phyloP scores from a whole-genome alignment of 768 basidiomycete genomes.

The Trametes coccinea region DNA sequence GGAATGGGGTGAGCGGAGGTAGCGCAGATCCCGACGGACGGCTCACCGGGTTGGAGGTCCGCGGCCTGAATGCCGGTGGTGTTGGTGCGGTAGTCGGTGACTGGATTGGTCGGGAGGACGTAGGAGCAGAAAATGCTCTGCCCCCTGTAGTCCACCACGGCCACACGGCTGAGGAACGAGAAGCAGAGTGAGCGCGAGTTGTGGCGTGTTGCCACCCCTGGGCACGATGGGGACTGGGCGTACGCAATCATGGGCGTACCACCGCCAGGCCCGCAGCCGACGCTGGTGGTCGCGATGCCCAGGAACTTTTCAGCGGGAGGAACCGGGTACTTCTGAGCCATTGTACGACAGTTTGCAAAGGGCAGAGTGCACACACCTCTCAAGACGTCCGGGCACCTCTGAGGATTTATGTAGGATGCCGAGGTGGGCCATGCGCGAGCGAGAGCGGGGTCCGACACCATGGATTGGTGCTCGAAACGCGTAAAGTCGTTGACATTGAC shows the following conservation, averaged over 20 bases:
- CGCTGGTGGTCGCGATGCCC: slow-evolving; percentile 53
- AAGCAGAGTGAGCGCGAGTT: slow-evolving; percentile 13
- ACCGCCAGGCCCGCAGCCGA: slow-evolving; percentile 82
- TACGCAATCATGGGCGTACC: slow-evolving; percentile 84
- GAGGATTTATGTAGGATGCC: slow-evolving; percentile 9
- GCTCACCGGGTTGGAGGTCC: slow-evolving; percentile 43
- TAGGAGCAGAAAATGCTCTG: slow-evolving; percentile 59
- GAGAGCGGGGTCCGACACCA: neutral
- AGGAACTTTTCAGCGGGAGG: slow-evolving; percentile 48
- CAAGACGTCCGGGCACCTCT: neutral
- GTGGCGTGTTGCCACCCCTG: slow-evolving; percentile 4
- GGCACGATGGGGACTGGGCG: slow-evolving; percentile 30
- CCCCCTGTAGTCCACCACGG: slow-evolving; percentile 46
- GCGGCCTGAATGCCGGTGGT: slow-evolving; percentile 55
- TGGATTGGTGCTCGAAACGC: neutral
- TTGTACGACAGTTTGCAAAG: slow-evolving; percentile 13
- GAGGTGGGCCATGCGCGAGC: neutral
- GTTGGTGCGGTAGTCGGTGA: slow-evolving; percentile 72
- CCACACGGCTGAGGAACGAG: slow-evolving; percentile 42
- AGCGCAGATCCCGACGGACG: neutral
- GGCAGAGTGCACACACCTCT: slow-evolving; percentile 10
- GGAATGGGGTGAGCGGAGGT: slow-evolving; percentile 3
- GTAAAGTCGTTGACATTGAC: slow-evolving; percentile 3
- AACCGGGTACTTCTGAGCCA: slow-evolving; percentile 29
- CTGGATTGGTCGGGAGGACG: slow-evolving; percentile 64